Evolutionary conservation across 1,139 yeast species (phyloP), one percentile per base, ranked within the genome.

Genomic region (Lodderomyces elongisporus): DNA sequence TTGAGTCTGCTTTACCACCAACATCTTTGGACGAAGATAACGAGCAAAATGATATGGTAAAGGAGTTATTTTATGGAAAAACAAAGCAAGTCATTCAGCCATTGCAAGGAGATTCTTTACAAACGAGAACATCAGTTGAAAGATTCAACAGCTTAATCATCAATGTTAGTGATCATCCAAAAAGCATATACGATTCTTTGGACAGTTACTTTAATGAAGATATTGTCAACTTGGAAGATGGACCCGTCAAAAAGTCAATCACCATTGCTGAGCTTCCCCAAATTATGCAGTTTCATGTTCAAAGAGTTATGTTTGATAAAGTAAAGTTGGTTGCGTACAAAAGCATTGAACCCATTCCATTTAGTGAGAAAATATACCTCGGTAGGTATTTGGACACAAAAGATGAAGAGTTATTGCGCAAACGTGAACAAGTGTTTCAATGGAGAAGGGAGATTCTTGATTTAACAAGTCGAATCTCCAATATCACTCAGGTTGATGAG

Each of bases 1-100:
- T 89, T 20, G 96, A 89, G 51, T 85, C 95, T n/a, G 94, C 96
- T 0, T 67, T 84, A 40, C 77, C 75, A 31, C 95, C 96, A 0
- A 66, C 66, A 10, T 54, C 56, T 2, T 60, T 83, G 24, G 85
- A 79, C 35, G 21, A 32, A 6, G 93, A 84, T 48, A 80, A 85
- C 14, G 96, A 89, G 51, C 96, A 89, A 51, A 56, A 69, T 31
- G 97, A 89, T 56, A 54, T 85, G 28, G 70, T 89, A 31, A 89
- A 89, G 50, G 67, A 74, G 31, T 61, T 91, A 29, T 91, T 91
- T 48, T 87, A 79, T 50, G 97, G 97, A 5, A 65, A 63, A 37
- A 66, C 67, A 14, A 66, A 67, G 37, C 74, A 67, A 46, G 64
- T 63, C 1, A 66, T 69, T 35, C 54, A 60, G 1, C 73, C 74